Evolutionary conservation across 345 rosid species (phyloP).

Genomic region (Populus deltoides): DNA sequence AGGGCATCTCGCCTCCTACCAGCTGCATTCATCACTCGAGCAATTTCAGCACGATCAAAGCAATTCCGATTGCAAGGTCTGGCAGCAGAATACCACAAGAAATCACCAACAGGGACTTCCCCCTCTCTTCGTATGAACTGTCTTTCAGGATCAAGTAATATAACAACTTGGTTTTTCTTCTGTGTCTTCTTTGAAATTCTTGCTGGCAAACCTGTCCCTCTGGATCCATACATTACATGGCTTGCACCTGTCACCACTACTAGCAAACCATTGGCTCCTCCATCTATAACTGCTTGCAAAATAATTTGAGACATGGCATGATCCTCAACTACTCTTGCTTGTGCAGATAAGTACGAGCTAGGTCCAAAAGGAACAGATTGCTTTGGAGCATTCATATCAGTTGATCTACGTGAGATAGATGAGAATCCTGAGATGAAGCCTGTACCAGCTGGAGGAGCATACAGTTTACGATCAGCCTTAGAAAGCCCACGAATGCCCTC

Average conservation of each 20-base stretch:
- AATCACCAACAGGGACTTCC: constrained; percentile 82
- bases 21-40: constrained; percentile 94
- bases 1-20: constrained; percentile 83
- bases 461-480: constrained; percentile 60
- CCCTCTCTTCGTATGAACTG: constrained; percentile 81
- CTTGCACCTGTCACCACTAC: constrained; percentile 80
- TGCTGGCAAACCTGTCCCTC: constrained; percentile 87
- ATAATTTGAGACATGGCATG: constrained; percentile 77
- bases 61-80: constrained; percentile 93
- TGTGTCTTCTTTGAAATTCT: constrained; percentile 78
- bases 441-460: constrained; percentile 86
- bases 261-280: constrained; percentile 60
- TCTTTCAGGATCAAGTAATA: constrained; percentile 87
- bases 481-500: constrained; percentile 88
- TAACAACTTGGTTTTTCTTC: constrained; percentile 78
- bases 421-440: constrained; percentile 85
- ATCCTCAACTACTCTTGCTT: constrained; percentile 84
- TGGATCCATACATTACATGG: constrained; percentile 72
- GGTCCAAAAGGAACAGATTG: constrained; percentile 76
- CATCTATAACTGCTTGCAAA: constrained; percentile 54
- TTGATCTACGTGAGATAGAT: constrained; percentile 56
- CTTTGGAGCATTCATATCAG: constrained; percentile 47
- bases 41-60: constrained; percentile 91
- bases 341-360: constrained; percentile 77
- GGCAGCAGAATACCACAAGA: constrained; percentile 92